Evolutionary conservation across 192 early-diverging fungal species (phyloP), one percentile per base, ranked within the genome.

Genomic region (Coemansia aciculifera): DNA sequence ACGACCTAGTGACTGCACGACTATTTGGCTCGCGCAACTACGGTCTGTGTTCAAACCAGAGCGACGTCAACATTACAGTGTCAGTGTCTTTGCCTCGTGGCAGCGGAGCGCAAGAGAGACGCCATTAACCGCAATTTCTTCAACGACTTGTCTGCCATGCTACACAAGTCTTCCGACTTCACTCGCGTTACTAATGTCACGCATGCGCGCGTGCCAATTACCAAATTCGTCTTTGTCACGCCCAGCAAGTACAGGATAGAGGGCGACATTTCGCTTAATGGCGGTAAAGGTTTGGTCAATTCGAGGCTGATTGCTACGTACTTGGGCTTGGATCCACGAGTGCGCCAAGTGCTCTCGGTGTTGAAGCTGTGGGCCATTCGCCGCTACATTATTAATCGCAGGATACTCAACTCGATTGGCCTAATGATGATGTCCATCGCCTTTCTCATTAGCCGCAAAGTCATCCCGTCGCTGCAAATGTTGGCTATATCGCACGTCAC

Each of bases 401-500:
- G 64, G 5, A 56, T 59, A 13, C 40, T 82, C 24, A 82, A 82
- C 44, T 82, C 79, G 61, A 77, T 69, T 52, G 71, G 71, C 0
- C 40, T 82, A 10, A 19, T 68, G 67, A 73, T 82, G 79, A 77
- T 82, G 74, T 71, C 46, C 2, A 24, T 82, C 6, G 68, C 79
- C 2, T 82, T 71, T 36, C 68, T 82, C 36, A 63, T 76, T 15
- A 38, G 59, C 48, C 56, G 69, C 43, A 31, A 44, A 2, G 79
- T 82, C 48, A 66, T 82, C 7, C 79, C 79, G 21, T 74, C 79
- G 12, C 54, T 82, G 51, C 79, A 82, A 62, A 66, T 74, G 9
- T 4, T 76, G 17, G 5, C 56, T 1, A 76, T 73, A 2, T 12
- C 31, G 3, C 9, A 42, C 9, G 34, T 65, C 6, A 43, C n/a